These are phyloP conservation scores for Claviceps sp. DNA, from an alignment of 2,329 filamentous ascomycete species.

Conservation along the genomic window DNA sequence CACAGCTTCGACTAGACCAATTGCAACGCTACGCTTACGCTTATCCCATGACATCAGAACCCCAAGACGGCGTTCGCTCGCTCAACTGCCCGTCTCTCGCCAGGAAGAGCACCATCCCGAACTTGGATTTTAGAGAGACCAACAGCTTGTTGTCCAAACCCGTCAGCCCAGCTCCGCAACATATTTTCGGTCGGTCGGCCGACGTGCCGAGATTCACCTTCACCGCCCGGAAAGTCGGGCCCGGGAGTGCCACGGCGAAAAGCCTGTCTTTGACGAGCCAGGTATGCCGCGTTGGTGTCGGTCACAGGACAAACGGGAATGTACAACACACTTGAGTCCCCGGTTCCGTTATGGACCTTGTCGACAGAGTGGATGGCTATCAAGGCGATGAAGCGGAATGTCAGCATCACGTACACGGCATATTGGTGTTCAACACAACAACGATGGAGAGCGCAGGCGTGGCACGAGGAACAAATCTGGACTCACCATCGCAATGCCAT, in stretches of 20 bases:
- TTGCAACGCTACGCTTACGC: background rate
- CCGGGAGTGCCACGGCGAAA: constrained; percentile 56
- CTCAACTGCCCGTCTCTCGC: constrained; percentile 23
- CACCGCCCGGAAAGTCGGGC: constrained; percentile 59
- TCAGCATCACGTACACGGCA: background rate
- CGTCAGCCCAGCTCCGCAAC: constrained; percentile 19
- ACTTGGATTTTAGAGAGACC: constrained; percentile 28
- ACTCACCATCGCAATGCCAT: constrained; percentile 65
- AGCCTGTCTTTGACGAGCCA: constrained; percentile 54
- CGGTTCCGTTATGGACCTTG: constrained; percentile 54
- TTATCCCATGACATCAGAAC: constrained; percentile 14
- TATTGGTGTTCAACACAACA: background rate
- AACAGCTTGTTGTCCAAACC: constrained; percentile 27
- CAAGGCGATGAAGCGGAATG: background rate
- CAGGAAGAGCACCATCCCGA: constrained; percentile 14
- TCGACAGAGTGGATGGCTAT: constrained; percentile 68
- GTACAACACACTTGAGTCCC: constrained; percentile 76
- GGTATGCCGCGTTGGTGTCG: constrained; percentile 56
- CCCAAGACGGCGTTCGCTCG: constrained; percentile 32
- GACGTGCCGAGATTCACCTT: constrained; percentile 47
- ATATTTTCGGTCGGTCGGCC: constrained; percentile 29
- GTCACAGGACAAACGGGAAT: constrained; percentile 80
- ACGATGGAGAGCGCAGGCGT: background rate
- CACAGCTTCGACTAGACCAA: background rate
- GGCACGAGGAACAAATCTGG: background rate